Conservation (phyloP, 208 protist genomes). For the Angomonas desouzai region DNA sequence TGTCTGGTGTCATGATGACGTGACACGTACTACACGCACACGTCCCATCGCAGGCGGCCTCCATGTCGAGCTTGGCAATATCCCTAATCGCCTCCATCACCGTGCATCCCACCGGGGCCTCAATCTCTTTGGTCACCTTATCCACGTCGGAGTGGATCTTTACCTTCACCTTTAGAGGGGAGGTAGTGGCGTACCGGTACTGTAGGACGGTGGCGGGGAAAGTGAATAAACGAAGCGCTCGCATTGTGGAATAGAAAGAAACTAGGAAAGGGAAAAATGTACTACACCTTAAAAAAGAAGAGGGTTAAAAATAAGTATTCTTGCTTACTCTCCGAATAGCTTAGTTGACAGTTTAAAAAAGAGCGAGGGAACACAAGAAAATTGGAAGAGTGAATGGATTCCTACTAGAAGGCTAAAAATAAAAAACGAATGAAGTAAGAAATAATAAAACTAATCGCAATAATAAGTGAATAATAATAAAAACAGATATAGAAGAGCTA, state of each 20-base stretch:
- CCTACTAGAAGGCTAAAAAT: no score
- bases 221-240: no score
- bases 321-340: no score
- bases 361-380: no score
- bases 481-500: conserved; percentile 1
- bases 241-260: no score
- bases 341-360: no score
- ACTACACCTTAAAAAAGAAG: background rate
- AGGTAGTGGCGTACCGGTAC: background rate
- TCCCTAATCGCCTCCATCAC: conserved; percentile 92
- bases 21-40: conserved; percentile 97
- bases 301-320: no score
- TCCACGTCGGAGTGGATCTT: conserved; percentile 24
- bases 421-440: no score
- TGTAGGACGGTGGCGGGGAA: background rate
- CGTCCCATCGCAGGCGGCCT: conserved; percentile 94
- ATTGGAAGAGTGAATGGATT: no score
- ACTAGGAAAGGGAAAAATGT: background rate
- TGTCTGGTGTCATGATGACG: conserved; percentile 81
- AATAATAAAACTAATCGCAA: background rate
- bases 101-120: conserved; percentile 56
- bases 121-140: conserved; percentile 22
- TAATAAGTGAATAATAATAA: background rate
- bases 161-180: conserved; percentile 43
- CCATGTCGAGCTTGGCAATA: conserved; percentile 90